A percentile compares a stretch with the other conserved stretches of the same genome.
Evolutionary conservation across 2,329 filamentous ascomycete genomes (phyloP).

Genomic region (Arthrinium phaeospermum): DNA sequence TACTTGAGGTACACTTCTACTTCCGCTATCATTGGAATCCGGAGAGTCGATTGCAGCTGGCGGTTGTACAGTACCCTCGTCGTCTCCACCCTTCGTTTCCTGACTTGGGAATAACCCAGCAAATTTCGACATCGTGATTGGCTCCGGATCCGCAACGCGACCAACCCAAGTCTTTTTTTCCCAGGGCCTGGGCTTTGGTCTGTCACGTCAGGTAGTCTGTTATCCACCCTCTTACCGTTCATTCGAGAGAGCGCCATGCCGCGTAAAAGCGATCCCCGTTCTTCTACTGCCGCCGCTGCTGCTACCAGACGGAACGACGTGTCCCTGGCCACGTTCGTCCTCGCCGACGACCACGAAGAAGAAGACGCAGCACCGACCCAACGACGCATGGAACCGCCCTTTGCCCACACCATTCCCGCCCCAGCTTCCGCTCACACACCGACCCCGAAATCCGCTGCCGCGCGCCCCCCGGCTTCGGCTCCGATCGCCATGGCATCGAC

Average conservation of each 20-base stretch:
- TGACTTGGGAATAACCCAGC: slow-evolving; percentile 14
- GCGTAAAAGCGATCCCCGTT: slow-evolving; percentile 54
- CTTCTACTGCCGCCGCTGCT: background rate
- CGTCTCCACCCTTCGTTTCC: slow-evolving; percentile 2
- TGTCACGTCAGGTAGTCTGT: slow-evolving; percentile 6
- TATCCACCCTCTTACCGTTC: slow-evolving; percentile 21
- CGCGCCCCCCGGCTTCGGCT: slow-evolving; percentile 28
- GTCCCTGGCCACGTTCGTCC: slow-evolving; percentile 51
- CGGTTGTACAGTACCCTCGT: background rate
- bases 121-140: slow-evolving; percentile 4
- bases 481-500: slow-evolving; percentile 32
- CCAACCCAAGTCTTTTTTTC: slow-evolving; percentile 10
- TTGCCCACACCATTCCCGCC: slow-evolving; percentile 3
- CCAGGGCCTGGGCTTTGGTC: background rate
- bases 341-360: slow-evolving; percentile 42
- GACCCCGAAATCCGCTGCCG: slow-evolving; percentile 22
- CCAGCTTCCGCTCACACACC: slow-evolving; percentile 30
- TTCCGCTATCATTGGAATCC: background rate
- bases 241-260: slow-evolving; percentile 49
- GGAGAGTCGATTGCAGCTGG: background rate
- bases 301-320: slow-evolving; percentile 47
- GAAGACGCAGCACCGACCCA: background rate
- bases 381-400: background rate
- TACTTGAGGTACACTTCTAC: background rate
- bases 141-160: slow-evolving; percentile 8